Base-by-base conservation (phyloP, 1,284 basidiomycete genomes). In the Heterobasidion occidentale region DNA sequence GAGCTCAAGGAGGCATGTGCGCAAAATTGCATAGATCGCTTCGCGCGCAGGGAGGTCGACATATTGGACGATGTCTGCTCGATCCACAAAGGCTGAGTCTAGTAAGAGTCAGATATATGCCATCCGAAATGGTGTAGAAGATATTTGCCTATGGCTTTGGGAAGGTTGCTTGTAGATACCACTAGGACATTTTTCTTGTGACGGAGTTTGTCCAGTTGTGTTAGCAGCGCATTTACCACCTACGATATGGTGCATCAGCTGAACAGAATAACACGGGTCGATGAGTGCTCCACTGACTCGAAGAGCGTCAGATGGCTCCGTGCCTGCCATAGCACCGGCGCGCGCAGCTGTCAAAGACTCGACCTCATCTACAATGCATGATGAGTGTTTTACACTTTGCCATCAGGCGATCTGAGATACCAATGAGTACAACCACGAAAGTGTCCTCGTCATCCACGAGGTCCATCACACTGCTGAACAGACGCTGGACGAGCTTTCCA, bases 201-300 rank as follows among this genome's bases (percentile, higher is more conserved):
- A 69, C 92, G 94, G 15, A 99, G 78, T 70, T 96, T 97, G 75
- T 99, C 97, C 3, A 99, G 79, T 71, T 99, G 96, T 0, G 97
- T 99, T 7, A 99, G 77, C 1, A 99, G 81, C 0, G 97, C 97
- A 68, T 99, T 99, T 47, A 99, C 97, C 8, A 98, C 95, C 92
- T 95, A 66, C 1, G 11, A 15, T 44, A n/a, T 42, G 2, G 5
- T 33, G 36, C 46, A 34, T 42, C 9, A 12, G 46, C 14, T n/a
- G 14, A 46, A 15, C 42, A 51, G 38, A 34, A 47, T 27, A 4
- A 27, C 1, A 27, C 6, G 5, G 27, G 27, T 6, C 27, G 36
- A n/a, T 42, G 38, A 42, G 38, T 42, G 38, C 38, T 12, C 34
- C 7, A n/a, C 81, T 54, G 65, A 94, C 94, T 44, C 96, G 76